Percentiles rank a stretch among this genome's conserved stretches.
These are phyloP conservation scores for Fusarium incarnatum DNA, from an alignment of 2,329 filamentous ascomycete species.

Conservation along the genomic window DNA sequence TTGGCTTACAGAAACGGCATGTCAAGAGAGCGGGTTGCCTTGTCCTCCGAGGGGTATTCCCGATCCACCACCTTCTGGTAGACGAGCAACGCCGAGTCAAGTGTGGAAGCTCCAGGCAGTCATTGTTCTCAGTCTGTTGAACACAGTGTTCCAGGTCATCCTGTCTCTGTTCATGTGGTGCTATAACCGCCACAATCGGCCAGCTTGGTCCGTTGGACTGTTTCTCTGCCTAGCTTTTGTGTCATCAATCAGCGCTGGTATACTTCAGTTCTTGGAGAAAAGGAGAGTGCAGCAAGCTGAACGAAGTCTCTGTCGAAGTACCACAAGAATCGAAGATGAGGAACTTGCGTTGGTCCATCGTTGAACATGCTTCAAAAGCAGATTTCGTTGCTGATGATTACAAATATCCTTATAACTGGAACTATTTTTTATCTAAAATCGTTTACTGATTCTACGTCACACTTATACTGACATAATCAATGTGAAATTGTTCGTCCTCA, in stretches of 20 bases:
- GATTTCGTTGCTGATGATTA: too few species aligned
- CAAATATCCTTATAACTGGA: too few species aligned
- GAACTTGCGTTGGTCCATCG: not conserved
- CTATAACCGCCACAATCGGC: not conserved
- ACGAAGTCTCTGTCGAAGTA: rapidly evolving
- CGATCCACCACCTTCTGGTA: not conserved
- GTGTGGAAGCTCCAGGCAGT: not conserved
- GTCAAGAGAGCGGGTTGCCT: not conserved
- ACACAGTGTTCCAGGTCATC: not conserved
- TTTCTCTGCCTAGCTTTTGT: not conserved
- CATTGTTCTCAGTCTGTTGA: not conserved
- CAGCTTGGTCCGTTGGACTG: not conserved
- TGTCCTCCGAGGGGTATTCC: not conserved
- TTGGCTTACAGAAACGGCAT: not conserved
- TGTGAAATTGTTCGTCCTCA: not conserved
- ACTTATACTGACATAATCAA: not conserved
- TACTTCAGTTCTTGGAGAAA: not conserved
- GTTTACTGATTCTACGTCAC: not conserved
- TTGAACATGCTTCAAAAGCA: not conserved
- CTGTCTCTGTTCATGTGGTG: not conserved
- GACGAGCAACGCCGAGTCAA: not conserved
- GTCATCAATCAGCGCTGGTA: not conserved
- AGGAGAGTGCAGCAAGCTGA: not conserved
- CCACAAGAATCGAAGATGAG: not conserved
- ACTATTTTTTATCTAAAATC: rapidly evolving